phyloP scores from a whole-genome alignment of 495 filamentous ascomycete genomes.

The Tirmania nivea region DNA sequence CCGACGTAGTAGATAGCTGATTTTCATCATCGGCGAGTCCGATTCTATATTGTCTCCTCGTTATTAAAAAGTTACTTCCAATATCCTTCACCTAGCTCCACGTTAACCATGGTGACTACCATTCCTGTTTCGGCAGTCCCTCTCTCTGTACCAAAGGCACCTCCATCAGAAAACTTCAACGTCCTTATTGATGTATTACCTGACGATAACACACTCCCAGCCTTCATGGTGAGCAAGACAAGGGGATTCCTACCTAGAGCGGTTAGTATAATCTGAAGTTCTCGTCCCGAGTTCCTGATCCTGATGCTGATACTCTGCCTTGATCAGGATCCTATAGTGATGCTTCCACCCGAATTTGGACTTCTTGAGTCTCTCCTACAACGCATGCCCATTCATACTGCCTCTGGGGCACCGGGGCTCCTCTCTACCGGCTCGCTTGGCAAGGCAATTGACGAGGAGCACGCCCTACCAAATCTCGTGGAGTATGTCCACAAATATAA shows the following conservation, averaged over 20 bases:
- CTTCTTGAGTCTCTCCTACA: conserved; percentile 45
- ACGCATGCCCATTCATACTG: conserved; percentile 51
- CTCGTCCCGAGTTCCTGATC: conserved; percentile 14
- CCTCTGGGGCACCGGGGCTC: conserved; percentile 47
- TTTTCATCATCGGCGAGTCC: too few relatives aligned
- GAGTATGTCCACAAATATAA: conserved; percentile 42
- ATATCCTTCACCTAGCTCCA: conserved; percentile 9
- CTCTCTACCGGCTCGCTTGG: conserved; percentile 52
- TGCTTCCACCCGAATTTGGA: conserved; percentile 46
- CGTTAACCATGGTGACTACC: conserved; percentile 10
- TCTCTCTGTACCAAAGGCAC: conserved; percentile 16
- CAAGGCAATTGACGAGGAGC: conserved; percentile 35
- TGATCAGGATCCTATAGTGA: conserved; percentile 32
- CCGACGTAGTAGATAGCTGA: too few relatives aligned
- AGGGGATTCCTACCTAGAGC: conserved; percentile 54
- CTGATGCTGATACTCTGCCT: conserved; percentile 6
- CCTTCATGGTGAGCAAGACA: conserved; percentile 73
- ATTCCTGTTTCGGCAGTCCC: conserved; percentile 16
- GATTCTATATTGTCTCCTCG: neutral
- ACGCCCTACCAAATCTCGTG: conserved; percentile 46
- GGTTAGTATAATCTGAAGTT: neutral
- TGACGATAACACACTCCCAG: conserved; percentile 39
- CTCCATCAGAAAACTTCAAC: conserved; percentile 20
- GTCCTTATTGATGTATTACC: conserved; percentile 36
- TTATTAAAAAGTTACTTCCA: conserved; percentile 1